Conservation (phyloP, 1,284 basidiomycete genomes). For the Fistulina hepatica region DNA sequence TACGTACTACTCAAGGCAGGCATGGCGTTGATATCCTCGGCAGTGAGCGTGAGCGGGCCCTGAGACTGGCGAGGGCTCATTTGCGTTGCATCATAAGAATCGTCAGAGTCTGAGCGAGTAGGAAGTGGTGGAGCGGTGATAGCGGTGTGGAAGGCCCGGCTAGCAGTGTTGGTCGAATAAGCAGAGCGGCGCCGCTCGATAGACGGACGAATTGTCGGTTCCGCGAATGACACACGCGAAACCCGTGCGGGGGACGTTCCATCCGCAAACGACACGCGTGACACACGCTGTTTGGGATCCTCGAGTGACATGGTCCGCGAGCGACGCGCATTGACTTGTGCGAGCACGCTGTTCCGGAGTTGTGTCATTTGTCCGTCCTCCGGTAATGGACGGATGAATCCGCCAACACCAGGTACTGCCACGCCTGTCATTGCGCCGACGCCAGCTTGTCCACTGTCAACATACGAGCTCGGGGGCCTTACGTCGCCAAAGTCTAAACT, state of each 20-base stretch:
- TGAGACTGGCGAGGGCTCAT: slow-evolving; percentile 48
- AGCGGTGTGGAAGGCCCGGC: slow-evolving; percentile 47
- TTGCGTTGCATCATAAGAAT: background rate
- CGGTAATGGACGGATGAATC: too few relatives aligned
- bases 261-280: slow-evolving; percentile 34
- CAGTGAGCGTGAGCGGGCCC: slow-evolving; percentile 54
- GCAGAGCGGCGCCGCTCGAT: slow-evolving; percentile 40
- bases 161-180: slow-evolving; percentile 20
- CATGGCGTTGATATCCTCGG: slow-evolving; percentile 60
- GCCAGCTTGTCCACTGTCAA: slow-evolving; percentile 29
- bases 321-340: slow-evolving; percentile 31
- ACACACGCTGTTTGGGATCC: slow-evolving; percentile 31
- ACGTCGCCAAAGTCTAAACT: slow-evolving; percentile 44
- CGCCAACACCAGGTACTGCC: too few relatives aligned
- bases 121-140: slow-evolving; percentile 43
- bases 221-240: slow-evolving; percentile 63
- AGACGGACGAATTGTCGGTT: slow-evolving; percentile 50
- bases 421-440: slow-evolving; percentile 28
- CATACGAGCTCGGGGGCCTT: slow-evolving; percentile 38
- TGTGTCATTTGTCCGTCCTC: slow-evolving; percentile 32
- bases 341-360: slow-evolving; percentile 35
- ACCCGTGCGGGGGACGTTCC: slow-evolving; percentile 32
- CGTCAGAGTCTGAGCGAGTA: slow-evolving; percentile 24
- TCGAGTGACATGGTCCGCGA: slow-evolving; percentile 12
- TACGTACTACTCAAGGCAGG: slow-evolving; percentile 52